Evolutionary conservation across 2,329 filamentous ascomycete genomes (phyloP).

Genomic region (Aspergillus pseudonomiae): DNA sequence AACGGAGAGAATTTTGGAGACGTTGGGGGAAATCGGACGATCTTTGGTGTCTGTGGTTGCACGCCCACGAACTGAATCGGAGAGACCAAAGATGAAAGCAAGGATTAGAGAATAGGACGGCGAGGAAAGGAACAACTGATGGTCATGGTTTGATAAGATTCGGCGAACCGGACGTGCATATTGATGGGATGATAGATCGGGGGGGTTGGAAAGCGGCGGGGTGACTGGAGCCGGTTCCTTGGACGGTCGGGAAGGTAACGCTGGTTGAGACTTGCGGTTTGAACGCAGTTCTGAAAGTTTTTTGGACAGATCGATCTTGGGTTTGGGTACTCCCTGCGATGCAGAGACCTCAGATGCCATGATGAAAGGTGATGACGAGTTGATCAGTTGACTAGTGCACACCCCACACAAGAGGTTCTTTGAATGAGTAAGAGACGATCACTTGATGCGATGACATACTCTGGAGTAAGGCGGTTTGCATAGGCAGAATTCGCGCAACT

Average conservation of each 20-base stretch:
- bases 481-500: neutral
- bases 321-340: conserved; percentile 20
- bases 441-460: conserved; percentile 6
- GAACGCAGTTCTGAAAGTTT: conserved; percentile 43
- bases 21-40: conserved; percentile 55
- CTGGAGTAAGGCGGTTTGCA: neutral
- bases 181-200: conserved; percentile 60
- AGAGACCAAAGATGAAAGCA: conserved; percentile 83
- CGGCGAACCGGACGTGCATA: conserved; percentile 73
- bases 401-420: neutral
- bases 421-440: neutral
- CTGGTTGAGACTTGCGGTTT: conserved; percentile 33
- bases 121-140: conserved; percentile 78
- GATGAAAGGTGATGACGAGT: conserved; percentile 12
- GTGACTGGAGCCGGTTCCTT: conserved; percentile 71
- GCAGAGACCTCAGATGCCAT: conserved; percentile 27
- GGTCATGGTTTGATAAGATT: conserved; percentile 80
- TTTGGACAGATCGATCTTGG: conserved; percentile 43
- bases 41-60: conserved; percentile 31
- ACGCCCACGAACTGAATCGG: conserved; percentile 72
- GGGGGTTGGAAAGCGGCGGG: conserved; percentile 70
- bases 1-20: conserved; percentile 68
- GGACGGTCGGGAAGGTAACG: conserved; percentile 27
- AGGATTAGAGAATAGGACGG: conserved; percentile 74
- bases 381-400: conserved; percentile 14